Percentiles rank a stretch among this genome's conserved stretches.
These are phyloP conservation scores for Saraca asoca DNA, from an alignment of 331 rosid species.

Conservation along the genomic window DNA sequence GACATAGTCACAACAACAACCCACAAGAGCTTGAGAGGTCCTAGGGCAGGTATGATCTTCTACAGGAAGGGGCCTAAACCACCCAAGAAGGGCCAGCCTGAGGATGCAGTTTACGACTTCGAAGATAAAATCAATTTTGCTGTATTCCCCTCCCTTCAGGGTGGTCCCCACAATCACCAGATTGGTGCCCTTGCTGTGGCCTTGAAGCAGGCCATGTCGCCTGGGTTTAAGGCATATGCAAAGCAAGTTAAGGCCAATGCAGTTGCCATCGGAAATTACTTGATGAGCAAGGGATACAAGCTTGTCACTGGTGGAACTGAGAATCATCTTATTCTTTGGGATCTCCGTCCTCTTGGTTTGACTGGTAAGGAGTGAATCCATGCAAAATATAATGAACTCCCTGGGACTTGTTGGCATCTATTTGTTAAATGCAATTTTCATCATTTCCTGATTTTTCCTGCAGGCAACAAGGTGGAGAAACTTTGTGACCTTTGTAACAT, in stretches of 20 bases:
- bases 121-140: slow-evolving; percentile 97
- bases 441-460: slow-evolving; percentile 26
- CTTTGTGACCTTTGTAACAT: slow-evolving; percentile 82
- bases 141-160: slow-evolving; percentile 97
- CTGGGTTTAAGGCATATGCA: slow-evolving; percentile 88
- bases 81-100: slow-evolving; percentile 93
- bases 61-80: slow-evolving; percentile 97
- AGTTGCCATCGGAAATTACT: slow-evolving; percentile 84
- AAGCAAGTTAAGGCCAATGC: slow-evolving; percentile 98
- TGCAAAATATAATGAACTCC: slow-evolving; percentile 1
- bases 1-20: slow-evolving; percentile 95
- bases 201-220: slow-evolving; percentile 74
- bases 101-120: slow-evolving; percentile 78
- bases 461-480: slow-evolving; percentile 94
- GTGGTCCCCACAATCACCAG: slow-evolving; percentile 99
- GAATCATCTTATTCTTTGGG: slow-evolving; percentile 99
- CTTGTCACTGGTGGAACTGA: slow-evolving; percentile 97
- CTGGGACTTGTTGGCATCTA: slow-evolving; percentile 9
- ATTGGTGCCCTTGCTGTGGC: slow-evolving; percentile 99
- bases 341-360: slow-evolving; percentile 98
- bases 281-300: slow-evolving; percentile 85
- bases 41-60: slow-evolving; percentile 98
- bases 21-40: slow-evolving; percentile 97
- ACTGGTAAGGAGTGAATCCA: slow-evolving; percentile 58
- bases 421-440: slow-evolving; percentile 7